These are phyloP conservation scores for Colletotrichum sp. DNA, from an alignment of 2,329 filamentous ascomycete genomes.

Conservation along the genomic window DNA sequence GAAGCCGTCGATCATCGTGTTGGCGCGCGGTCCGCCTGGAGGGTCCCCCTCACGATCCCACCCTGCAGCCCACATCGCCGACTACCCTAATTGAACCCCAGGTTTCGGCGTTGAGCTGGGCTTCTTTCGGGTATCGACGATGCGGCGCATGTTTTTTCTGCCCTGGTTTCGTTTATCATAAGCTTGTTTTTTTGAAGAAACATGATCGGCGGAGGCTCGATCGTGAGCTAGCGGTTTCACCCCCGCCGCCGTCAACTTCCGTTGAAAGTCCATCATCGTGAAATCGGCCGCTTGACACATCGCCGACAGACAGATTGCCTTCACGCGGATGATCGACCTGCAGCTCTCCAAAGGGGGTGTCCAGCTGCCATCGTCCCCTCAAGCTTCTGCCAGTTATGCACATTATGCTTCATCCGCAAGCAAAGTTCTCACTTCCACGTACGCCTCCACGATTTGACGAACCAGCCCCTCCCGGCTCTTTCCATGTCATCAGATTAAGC, in stretches of 20 bases:
- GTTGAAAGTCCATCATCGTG: not conserved
- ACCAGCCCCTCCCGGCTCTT: not conserved
- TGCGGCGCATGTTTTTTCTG: not conserved
- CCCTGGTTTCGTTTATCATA: not conserved
- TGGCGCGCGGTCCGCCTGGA: not conserved
- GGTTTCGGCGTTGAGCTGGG: not conserved
- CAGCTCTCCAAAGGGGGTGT: not conserved
- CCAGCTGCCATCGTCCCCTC: not conserved
- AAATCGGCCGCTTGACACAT: not conserved
- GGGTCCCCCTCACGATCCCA: not conserved
- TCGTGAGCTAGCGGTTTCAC: not conserved
- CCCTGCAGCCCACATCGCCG: not conserved
- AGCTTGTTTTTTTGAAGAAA: not conserved
- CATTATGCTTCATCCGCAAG: not conserved
- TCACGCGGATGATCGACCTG: not conserved
- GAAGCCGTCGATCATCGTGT: conserved; percentile 7
- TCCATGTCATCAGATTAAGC: not conserved
- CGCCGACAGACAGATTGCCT: not conserved
- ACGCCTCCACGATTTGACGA: not conserved
- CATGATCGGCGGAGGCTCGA: not conserved
- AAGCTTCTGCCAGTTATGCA: not conserved
- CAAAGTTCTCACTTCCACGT: not conserved
- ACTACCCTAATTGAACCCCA: not conserved
- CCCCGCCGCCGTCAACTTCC: not conserved
- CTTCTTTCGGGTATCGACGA: not conserved